Percentiles rank a stretch among this genome's conserved stretches.
These are phyloP conservation scores for Cinnamomum micranthum DNA, from an alignment of 164 flowering plant genomes.

Conservation along the genomic window DNA sequence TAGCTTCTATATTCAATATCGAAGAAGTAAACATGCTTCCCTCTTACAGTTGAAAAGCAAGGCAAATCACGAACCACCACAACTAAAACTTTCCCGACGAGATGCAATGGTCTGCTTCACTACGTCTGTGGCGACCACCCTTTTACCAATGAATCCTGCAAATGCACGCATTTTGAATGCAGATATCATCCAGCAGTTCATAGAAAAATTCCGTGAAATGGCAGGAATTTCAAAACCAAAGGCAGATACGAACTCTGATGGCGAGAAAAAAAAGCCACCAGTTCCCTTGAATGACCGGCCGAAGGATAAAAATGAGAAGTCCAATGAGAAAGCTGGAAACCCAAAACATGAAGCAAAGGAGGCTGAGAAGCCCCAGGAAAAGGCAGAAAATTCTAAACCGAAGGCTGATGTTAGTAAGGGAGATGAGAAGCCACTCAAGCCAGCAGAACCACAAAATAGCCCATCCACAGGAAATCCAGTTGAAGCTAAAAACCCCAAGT, in stretches of 20 bases:
- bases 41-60: conserved; percentile 19
- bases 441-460: conserved; percentile 4
- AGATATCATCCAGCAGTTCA: conserved; percentile 26
- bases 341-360: neutral
- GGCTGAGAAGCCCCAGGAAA: conserved; percentile 25
- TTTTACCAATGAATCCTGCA: conserved; percentile 26
- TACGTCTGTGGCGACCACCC: conserved; percentile 10
- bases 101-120: conserved; percentile 24
- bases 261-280: conserved; percentile 6
- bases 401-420: conserved; percentile 4
- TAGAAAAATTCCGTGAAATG: conserved; percentile 33
- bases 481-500: conserved; percentile 19
- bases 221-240: conserved; percentile 33
- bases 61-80: conserved; percentile 4
- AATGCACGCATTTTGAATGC: conserved; percentile 35
- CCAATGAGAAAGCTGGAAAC: neutral
- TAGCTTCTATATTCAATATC: neutral
- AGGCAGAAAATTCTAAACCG: conserved; percentile 29
- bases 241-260: neutral
- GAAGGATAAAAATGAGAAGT: neutral
- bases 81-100: conserved; percentile 26
- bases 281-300: conserved; percentile 7
- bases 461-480: conserved; percentile 2
- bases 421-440: conserved; percentile 1
- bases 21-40: neutral